Percentiles rank a stretch among this genome's conserved stretches.
Conservation (phyloP, 192 early-diverging fungal genomes). For the Linnemannia elongata region DNA sequence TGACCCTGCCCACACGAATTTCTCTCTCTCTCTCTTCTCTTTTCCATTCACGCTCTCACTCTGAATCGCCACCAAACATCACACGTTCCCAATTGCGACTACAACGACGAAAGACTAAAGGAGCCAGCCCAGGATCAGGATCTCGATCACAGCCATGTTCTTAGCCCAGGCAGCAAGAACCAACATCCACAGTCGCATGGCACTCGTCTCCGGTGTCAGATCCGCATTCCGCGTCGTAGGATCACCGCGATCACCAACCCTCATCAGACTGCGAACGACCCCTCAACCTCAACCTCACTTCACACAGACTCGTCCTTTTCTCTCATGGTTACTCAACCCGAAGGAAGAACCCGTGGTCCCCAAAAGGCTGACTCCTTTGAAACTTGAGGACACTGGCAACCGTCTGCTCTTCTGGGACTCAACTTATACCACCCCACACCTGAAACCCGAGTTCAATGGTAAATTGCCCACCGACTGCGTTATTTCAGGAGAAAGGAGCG, state of each 20-base stretch:
- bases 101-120: not conserved
- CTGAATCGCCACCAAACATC: not conserved
- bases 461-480: not conserved
- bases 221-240: not conserved
- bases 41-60: not conserved
- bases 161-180: slow-evolving; percentile 8
- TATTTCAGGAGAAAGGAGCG: not conserved
- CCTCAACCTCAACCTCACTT: not conserved
- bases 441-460: slow-evolving; percentile 57
- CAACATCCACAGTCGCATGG: slow-evolving; percentile 3
- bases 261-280: not conserved
- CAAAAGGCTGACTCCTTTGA: slow-evolving; percentile 32
- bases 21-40: not conserved
- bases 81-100: not conserved
- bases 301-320: slow-evolving; percentile 30
- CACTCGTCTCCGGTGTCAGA: not conserved
- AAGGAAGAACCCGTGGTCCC: slow-evolving; percentile 39
- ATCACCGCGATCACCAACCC: slow-evolving; percentile 3
- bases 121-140: not conserved
- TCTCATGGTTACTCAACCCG: slow-evolving; percentile 52
- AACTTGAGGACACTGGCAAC: slow-evolving; percentile 28
- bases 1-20: not conserved
- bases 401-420: slow-evolving; percentile 52
- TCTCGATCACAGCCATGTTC: slow-evolving; percentile 9
- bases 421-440: slow-evolving; percentile 32